Evolutionary conservation across 352 stramenopile genomes (phyloP), one percentile per base, ranked within the genome.

Genomic region (Globisporangium canariense): DNA sequence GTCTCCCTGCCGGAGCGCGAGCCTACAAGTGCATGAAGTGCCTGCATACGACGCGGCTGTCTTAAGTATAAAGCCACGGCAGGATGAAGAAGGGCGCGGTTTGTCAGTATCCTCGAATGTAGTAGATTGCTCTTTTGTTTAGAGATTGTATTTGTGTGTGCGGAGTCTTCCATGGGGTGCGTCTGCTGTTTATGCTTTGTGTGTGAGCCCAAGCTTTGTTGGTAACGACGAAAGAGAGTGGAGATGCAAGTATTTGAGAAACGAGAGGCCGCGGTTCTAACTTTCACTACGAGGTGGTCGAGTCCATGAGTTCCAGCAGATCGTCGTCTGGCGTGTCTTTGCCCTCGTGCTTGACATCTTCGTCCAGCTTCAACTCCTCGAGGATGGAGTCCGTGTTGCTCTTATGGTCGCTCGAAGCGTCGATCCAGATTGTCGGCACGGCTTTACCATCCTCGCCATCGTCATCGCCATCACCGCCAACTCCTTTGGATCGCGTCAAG

Each of bases 1-100:
- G 83, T 67, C 70, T 96, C 25, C 88, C 88, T 0, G 79, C 78
- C 3, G 88, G 88, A 36, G 84, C 85, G 62, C 90, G 78, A 64
- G 84, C 85, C 55, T 96, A 96, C 84, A 96, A 96, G 70, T 94
- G 86, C 72, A 94, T 94, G 83, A 94, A 94, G 58, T 94, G 86
- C 40, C 65, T 94, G 38, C 79, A 94, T 64, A 94, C 86, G 13
- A 94, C 83, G 30, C 75, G 83, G 20, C 51, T 94, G 47, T 93
- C 86, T 43, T 94, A 77, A 81, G 52, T 53, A 18, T 57, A 28
- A 55, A 47, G 14, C 38, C 22, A 49, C n/a, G 20, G 13, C 45
- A 56, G 43, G 20, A 54, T 14, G 28, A 56, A 14, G 55, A 25
- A 40, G 8, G 10, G 6, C 46, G n/a, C 41, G 43, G 25, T 50